Base-by-base conservation (phyloP, 129 eudicot species). In the Arctium minus region DNA sequence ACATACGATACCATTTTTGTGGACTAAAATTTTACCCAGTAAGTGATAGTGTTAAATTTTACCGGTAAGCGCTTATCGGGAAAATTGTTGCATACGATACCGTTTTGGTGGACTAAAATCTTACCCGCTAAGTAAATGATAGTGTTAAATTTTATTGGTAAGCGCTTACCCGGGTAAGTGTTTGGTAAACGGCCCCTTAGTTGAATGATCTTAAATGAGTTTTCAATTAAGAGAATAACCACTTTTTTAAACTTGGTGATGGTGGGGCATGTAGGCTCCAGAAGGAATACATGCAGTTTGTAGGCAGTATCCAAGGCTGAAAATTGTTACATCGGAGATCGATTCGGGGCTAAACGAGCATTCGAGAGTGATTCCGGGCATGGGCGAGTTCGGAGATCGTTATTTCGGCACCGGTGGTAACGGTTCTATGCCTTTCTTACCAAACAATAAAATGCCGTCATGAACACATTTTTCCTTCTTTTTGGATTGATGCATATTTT, bases 301-400 rank as follows among this genome's bases (percentile, higher is more conserved):
- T 69, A 90, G 85, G 82, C 90, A 87, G 79, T 92, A 79, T 67
- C 98, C 98, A 4, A 86, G 91, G 81, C 74, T 94, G 30, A 94
- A 94, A 75, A 91, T 94, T 18, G 97, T 94, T 69, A 94, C 97
- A 46, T 92, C 98, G 3, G 98, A 94, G 90, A 94, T 94, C 2
- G 97, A 94, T 75, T 71, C 70, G 8, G 79, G 88, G 39, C 79
- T 94, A 15, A 89, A 89, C 80, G 79, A 87, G 87, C 91, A 91
- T 53, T 75, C 87, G 65, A 88, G 75, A 3, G 97, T 94, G 39
- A 88, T 94, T 72, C 98, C 98, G 27, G 98, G 98, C 64, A 92
- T 94, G 97, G 98, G 98, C 22, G 93, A 94, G 85, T 94, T 94
- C 50, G 98, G 97, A 46, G 98, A 94, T 76, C 93, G 98, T 38